A percentile compares a stretch with the other conserved stretches of the same genome.
These are phyloP conservation scores for Phytophthora cajani DNA, from an alignment of 352 stramenopile species.

Conservation along the genomic window DNA sequence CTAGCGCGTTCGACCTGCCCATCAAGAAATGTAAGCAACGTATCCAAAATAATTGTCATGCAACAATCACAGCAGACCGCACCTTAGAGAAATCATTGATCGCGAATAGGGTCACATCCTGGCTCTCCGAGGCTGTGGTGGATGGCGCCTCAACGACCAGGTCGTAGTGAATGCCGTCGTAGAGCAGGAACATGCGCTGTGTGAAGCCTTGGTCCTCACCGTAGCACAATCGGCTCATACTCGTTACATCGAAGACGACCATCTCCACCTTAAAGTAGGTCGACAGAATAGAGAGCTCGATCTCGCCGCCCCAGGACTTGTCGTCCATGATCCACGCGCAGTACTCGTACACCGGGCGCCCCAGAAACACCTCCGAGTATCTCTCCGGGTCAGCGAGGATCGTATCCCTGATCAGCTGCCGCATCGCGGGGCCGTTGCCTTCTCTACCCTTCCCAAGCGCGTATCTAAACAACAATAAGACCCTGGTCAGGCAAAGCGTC, in stretches of 20 bases:
- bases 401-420: conserved; percentile 74
- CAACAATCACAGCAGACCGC: not conserved
- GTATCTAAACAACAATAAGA: conserved; percentile 41
- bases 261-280: conserved; percentile 82
- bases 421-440: conserved; percentile 66
- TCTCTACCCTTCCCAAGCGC: conserved; percentile 70
- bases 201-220: conserved; percentile 83
- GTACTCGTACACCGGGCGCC: conserved; percentile 80
- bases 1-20: conserved; percentile 72
- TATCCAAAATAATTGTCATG: not conserved
- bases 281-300: conserved; percentile 88
- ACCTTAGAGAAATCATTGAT: conserved; percentile 90
- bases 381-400: conserved; percentile 64
- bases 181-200: conserved; percentile 86
- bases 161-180: conserved; percentile 90
- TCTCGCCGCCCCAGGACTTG: conserved; percentile 87
- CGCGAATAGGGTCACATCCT: conserved; percentile 71
- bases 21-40: not conserved
- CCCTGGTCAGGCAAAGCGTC: conserved; percentile 1
- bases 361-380: conserved; percentile 84
- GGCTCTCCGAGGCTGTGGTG: conserved; percentile 48
- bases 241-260: conserved; percentile 87
- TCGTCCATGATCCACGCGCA: conserved; percentile 86
- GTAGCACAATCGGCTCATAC: conserved; percentile 86
- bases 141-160: conserved; percentile 72